These are phyloP conservation scores for Talaromyces sp. DNA, from an alignment of 2,329 filamentous ascomycete genomes.

Conservation along the genomic window DNA sequence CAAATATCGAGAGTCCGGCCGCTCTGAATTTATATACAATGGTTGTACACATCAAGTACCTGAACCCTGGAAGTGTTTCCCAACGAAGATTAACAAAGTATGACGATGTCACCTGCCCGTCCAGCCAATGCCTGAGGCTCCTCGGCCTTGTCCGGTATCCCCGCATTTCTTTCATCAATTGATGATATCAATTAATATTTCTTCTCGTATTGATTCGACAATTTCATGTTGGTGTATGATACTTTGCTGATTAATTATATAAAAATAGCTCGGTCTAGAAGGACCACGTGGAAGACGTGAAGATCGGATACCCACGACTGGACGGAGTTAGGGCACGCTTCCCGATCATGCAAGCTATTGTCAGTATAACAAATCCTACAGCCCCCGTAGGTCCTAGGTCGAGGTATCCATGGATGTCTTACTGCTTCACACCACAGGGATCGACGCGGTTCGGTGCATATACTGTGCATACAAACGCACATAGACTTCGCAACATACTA, in stretches of 20 bases:
- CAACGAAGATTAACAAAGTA: not conserved
- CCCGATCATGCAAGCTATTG: not conserved
- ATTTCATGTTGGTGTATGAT: not conserved
- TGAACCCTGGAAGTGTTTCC: not conserved
- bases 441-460: too few species aligned
- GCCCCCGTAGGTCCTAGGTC: too few species aligned
- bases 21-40: not conserved
- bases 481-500: too few species aligned
- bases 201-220: not conserved
- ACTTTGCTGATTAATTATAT: not conserved
- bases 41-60: not conserved
- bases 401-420: too few species aligned
- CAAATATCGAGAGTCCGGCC: not conserved
- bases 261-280: not conserved
- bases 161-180: slow-evolving; percentile 2
- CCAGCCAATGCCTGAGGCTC: not conserved
- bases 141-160: not conserved
- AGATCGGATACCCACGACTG: not conserved
- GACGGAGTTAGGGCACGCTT: not conserved
- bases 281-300: not conserved
- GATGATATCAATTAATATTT: not conserved
- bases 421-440: too few species aligned
- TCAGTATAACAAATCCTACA: not conserved
- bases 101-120: not conserved
- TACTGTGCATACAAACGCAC: too few species aligned